Percentiles rank a stretch among this genome's conserved stretches.
These are phyloP conservation scores for Lentinus tigrinus DNA, from an alignment of 768 basidiomycete species.

Conservation along the genomic window DNA sequence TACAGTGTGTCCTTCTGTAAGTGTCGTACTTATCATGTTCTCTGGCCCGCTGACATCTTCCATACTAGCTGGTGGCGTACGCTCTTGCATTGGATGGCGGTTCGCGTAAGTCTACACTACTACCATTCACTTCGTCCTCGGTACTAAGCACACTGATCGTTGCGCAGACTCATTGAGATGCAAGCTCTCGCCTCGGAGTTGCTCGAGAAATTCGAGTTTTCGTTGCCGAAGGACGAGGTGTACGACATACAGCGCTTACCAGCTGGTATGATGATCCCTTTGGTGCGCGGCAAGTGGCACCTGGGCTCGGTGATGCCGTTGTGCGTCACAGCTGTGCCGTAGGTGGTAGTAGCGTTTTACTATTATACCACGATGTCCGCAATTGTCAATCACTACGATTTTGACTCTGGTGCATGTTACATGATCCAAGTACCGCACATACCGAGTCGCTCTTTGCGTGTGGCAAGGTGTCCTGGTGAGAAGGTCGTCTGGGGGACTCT, in stretches of 20 bases:
- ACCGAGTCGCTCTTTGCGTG: too few species aligned
- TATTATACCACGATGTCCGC: too few species aligned
- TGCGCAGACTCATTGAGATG: constrained; percentile 26
- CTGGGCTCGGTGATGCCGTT: constrained; percentile 30
- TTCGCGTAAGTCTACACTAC: constrained; percentile 21
- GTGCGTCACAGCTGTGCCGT: constrained; percentile 18
- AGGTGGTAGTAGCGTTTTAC: not conserved
- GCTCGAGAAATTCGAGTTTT: constrained; percentile 31
- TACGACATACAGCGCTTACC: constrained; percentile 27
- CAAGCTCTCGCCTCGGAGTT: constrained; percentile 30
- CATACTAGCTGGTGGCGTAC: constrained; percentile 7
- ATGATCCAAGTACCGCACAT: too few species aligned
- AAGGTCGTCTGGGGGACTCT: too few species aligned
- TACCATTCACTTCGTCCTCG: too few species aligned
- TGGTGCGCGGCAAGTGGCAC: constrained; percentile 27
- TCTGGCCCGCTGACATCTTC: not conserved
- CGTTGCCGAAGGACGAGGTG: constrained; percentile 23
- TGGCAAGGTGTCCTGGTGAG: too few species aligned
- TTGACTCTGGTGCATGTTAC: too few species aligned
- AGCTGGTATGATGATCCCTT: constrained; percentile 30
- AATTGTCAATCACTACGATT: too few species aligned
- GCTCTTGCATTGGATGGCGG: constrained; percentile 21
- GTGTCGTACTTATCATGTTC: not conserved
- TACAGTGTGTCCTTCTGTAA: not conserved
- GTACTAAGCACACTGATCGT: constrained; percentile 25